These are phyloP conservation scores for Claviceps fusiformis DNA, from an alignment of 2,329 filamentous ascomycete genomes.

Conservation along the genomic window DNA sequence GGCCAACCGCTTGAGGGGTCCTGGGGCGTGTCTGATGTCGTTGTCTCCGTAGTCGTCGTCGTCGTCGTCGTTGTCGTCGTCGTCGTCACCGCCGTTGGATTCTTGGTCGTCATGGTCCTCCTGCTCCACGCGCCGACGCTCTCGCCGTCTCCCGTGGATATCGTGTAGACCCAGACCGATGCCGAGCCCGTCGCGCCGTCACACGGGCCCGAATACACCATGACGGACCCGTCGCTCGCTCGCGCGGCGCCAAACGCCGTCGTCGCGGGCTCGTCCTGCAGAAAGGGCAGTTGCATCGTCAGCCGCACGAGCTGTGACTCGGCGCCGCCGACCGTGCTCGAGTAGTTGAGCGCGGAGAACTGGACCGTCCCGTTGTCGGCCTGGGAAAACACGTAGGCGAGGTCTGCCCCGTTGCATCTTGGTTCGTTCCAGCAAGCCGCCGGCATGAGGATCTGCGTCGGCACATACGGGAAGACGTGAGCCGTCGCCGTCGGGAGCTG, in stretches of 20 bases:
- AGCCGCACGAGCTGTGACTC: conserved; percentile 32
- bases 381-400: conserved; percentile 59
- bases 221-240: conserved; percentile 53
- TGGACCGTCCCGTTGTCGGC: conserved; percentile 29
- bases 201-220: conserved; percentile 65
- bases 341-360: conserved; percentile 54
- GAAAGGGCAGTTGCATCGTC: conserved; percentile 48
- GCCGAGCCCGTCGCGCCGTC: conserved; percentile 28
- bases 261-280: conserved; percentile 29
- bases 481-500: conserved; percentile 15
- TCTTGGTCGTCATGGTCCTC: conserved; percentile 14
- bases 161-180: conserved; percentile 55
- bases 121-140: conserved; percentile 13
- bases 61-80: neutral
- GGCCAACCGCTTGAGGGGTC: too few relatives aligned
- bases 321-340: conserved; percentile 37
- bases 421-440: conserved; percentile 28
- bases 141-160: conserved; percentile 14
- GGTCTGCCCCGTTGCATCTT: conserved; percentile 20
- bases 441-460: conserved; percentile 56
- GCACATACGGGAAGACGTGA: conserved; percentile 57
- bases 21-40: neutral
- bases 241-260: conserved; percentile 55
- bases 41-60: too few relatives aligned
- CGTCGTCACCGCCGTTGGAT: conserved; percentile 2